Base-by-base conservation (phyloP, 1,284 basidiomycete species). In the Malassezia obtusa region DNA sequence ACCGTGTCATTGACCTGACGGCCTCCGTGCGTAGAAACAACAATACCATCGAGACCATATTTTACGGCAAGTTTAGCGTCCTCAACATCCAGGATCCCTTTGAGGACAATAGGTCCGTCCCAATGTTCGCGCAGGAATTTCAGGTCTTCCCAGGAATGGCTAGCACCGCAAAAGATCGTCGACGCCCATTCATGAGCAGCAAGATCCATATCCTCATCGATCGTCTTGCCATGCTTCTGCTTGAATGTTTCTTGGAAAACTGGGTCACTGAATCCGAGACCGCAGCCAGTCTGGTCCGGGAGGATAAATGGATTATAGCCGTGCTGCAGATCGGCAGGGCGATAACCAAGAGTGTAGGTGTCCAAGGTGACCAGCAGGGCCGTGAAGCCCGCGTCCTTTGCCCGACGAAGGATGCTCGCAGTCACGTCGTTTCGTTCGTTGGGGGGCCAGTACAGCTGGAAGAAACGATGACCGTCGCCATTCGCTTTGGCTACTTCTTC, bases 391-490 rank as follows among this genome's bases (percentile, higher is more conserved):
- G 75, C 79, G 6, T 76, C 77, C 67, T 85, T 84, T 38, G 82
- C 84, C 14, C 85, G 79, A 5, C 71, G 71, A 14, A 88, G 78
- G 25, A 87, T 60, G 15, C 82, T 85, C 19, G 80, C 70, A 0
- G 83, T 83, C 9, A 85, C 69, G 2, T 83, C 82, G 8, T 35
- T 35, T 5, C 32, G 6, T 55, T 83, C 75, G 35, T 79, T 77
- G 24, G 73, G 73, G 1, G 84, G 83, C 84, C 80, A 71, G 57
- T 70, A 68, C 26, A 67, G 61, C 58, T 67, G 65, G 58, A 63
- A 71, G 61, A 61, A 67, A 10, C 57, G 61, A 40, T 64, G 58
- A 9, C 47, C 48, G 11, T 49, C 53, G 28, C 57, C 52, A 12
- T 11, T 59, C 55, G 26, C 26, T n/a, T 57, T 37, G 33, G 49